Evolutionary conservation across 2,329 filamentous ascomycete species (phyloP).

Genomic region (Neofusicoccum sp.): DNA sequence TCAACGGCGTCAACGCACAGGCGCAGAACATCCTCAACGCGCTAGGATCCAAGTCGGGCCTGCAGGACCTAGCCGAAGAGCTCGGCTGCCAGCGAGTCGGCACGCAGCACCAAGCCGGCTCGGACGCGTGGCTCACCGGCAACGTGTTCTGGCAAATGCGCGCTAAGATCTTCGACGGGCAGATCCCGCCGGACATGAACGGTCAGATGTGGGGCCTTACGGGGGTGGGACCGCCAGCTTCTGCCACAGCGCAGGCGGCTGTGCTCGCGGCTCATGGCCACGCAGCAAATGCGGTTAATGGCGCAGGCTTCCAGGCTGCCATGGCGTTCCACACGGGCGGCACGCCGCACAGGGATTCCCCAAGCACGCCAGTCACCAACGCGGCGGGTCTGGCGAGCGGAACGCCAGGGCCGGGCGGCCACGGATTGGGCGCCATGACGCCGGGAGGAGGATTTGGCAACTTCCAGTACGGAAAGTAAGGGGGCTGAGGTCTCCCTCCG

Average conservation of each 20-base stretch:
- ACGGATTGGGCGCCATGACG: slow-evolving; percentile 61
- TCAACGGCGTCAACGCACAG: slow-evolving; percentile 37
- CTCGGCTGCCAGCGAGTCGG: slow-evolving; percentile 88
- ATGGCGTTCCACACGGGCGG: slow-evolving; percentile 40
- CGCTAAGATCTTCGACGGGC: slow-evolving; percentile 80
- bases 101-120: slow-evolving; percentile 86
- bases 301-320: slow-evolving; percentile 32
- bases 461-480: slow-evolving; percentile 48
- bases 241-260: slow-evolving; percentile 54
- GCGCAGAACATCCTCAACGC: slow-evolving; percentile 75
- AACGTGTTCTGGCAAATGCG: slow-evolving; percentile 93
- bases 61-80: slow-evolving; percentile 91
- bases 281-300: slow-evolving; percentile 34
- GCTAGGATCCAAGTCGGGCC: slow-evolving; percentile 84
- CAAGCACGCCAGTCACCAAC: slow-evolving; percentile 67
- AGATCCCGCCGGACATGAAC: slow-evolving; percentile 74
- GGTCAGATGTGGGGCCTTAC: slow-evolving; percentile 94
- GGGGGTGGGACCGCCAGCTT: slow-evolving; percentile 52
- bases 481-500: not conserved
- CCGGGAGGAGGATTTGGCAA: slow-evolving; percentile 75
- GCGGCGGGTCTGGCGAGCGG: slow-evolving; percentile 49
- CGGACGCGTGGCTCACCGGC: slow-evolving; percentile 88
- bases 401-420: slow-evolving; percentile 59
- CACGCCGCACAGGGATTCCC: slow-evolving; percentile 47
- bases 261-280: slow-evolving; percentile 45